Evolutionary conservation across 2,329 filamentous ascomycete species (phyloP).

Genomic region (Fusarium multiceps): DNA sequence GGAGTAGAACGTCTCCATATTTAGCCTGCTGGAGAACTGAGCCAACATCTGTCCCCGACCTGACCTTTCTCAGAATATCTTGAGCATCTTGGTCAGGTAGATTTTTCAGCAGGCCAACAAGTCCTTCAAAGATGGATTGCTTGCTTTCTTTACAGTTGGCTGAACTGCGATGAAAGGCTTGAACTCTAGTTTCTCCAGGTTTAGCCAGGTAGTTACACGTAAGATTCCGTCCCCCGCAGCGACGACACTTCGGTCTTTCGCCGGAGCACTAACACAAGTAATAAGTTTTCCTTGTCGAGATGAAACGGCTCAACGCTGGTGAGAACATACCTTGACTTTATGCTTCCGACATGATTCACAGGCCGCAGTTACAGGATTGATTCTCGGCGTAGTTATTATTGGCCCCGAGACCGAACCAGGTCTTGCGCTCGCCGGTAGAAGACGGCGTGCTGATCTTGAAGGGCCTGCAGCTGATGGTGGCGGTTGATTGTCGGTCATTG

Average conservation of each 20-base stretch:
- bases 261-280: slow-evolving; percentile 41
- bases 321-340: slow-evolving; percentile 35
- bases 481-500: background rate
- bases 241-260: slow-evolving; percentile 41
- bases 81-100: slow-evolving; percentile 48
- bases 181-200: slow-evolving; percentile 36
- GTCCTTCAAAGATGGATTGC: slow-evolving; percentile 23
- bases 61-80: slow-evolving; percentile 50
- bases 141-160: background rate
- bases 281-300: background rate
- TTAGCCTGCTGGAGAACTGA: slow-evolving; percentile 51
- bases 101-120: slow-evolving; percentile 29
- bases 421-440: background rate
- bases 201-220: slow-evolving; percentile 28
- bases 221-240: slow-evolving; percentile 26
- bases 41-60: slow-evolving; percentile 48
- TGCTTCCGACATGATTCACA: slow-evolving; percentile 36
- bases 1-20: slow-evolving; percentile 53
- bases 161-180: slow-evolving; percentile 17
- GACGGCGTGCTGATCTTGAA: background rate
- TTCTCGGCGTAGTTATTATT: background rate
- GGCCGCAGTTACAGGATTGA: slow-evolving; percentile 22
- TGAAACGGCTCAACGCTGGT: no score
- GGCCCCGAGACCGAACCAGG: background rate
- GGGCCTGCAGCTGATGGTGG: background rate